phyloP scores from a whole-genome alignment of 164 flowering plant species.

The Echeveria elegans region DNA sequence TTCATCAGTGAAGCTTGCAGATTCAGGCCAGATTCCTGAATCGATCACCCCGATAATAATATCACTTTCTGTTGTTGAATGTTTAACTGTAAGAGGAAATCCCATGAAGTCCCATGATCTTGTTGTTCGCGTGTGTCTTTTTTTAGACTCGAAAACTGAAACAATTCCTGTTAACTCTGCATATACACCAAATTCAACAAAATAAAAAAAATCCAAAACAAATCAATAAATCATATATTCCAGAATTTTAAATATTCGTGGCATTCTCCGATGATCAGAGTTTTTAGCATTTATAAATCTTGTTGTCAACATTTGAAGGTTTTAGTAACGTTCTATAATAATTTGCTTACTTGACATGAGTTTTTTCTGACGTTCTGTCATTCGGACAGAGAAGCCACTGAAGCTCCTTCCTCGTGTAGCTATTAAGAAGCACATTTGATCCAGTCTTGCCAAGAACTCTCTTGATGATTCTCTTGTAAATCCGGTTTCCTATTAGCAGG shows the following conservation, averaged over 20 bases:
- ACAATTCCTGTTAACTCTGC: constrained; percentile 30
- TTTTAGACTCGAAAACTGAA: constrained; percentile 30
- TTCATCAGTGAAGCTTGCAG: constrained; percentile 36
- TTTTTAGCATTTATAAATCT: no score
- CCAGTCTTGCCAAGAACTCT: constrained; percentile 10
- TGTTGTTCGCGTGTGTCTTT: constrained; percentile 29
- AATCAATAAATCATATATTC: no score
- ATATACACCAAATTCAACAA: neutral
- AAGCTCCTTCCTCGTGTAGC: constrained; percentile 47
- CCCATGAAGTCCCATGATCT: constrained; percentile 50
- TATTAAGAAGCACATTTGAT: constrained; percentile 6
- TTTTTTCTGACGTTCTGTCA: constrained; percentile 29
- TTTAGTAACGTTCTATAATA: no score
- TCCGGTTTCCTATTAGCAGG: neutral
- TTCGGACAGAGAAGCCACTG: constrained; percentile 43
- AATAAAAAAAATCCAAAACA: no score
- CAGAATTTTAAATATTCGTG: no score
- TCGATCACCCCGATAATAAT: constrained; percentile 42
- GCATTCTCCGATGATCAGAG: no score
- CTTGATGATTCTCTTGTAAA: constrained; percentile 17
- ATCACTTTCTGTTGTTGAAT: constrained; percentile 23
- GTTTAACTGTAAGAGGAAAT: constrained; percentile 13
- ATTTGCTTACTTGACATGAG: constrained; percentile 19
- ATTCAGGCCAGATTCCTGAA: constrained; percentile 56
- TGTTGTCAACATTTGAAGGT: no score